Conservation (phyloP, 345 rosid species). For the Gossypium australe region DNA sequence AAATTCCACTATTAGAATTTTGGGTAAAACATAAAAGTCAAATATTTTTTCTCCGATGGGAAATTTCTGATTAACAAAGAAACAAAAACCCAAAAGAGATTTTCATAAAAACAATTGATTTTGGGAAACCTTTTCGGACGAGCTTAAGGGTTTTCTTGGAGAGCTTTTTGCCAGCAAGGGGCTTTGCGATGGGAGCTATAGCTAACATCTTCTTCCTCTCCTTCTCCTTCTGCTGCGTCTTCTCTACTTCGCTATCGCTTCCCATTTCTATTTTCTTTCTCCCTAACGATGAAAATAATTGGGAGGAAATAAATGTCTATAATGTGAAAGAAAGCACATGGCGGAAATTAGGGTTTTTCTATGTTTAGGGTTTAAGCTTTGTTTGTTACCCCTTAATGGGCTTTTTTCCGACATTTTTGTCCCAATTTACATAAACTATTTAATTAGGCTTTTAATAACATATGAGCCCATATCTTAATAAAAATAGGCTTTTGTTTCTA, state of each 20-base stretch:
- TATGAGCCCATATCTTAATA: not conserved
- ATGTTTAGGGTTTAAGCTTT: not conserved
- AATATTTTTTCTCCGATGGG: too few relatives aligned
- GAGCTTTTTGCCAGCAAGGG: conserved; percentile 90
- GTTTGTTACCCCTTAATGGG: not conserved
- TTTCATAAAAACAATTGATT: not conserved
- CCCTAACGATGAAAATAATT: not conserved
- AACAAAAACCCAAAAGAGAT: not conserved
- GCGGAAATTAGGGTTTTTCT: conserved; percentile 1
- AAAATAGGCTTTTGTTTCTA: not conserved
- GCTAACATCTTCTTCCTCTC: conserved; percentile 38
- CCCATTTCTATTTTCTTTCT: conserved; percentile 36
- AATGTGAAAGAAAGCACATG: not conserved
- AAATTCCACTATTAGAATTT: not conserved
- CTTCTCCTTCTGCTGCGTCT: conserved; percentile 45
- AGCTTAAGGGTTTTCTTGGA: conserved; percentile 82
- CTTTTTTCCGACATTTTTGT: not conserved
- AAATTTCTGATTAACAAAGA: not conserved
- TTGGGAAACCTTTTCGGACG: conserved; percentile 53
- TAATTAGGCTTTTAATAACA: not conserved
- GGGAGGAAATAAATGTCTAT: not conserved
- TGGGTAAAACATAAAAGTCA: not conserved
- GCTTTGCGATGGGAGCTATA: conserved; percentile 85
- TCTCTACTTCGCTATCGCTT: conserved; percentile 82
- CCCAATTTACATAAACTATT: not conserved